Evolutionary conservation across 2,329 filamentous ascomycete species (phyloP).

Genomic region (Orbilia quercus): DNA sequence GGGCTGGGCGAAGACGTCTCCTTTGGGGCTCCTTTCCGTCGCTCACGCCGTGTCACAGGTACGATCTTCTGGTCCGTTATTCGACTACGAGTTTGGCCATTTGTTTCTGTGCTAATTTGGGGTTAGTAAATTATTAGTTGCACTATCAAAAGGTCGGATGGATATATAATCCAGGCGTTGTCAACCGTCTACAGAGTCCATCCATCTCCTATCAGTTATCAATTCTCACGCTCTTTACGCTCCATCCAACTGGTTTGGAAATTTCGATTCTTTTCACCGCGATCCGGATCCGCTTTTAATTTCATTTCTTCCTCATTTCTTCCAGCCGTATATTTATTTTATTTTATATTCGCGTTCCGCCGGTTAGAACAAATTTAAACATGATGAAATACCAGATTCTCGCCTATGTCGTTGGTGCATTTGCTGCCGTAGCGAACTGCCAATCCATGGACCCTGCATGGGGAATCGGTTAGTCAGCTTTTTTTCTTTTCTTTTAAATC

Average conservation of each 20-base stretch:
- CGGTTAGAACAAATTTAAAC: constrained; percentile 27
- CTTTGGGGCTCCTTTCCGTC: constrained; percentile 26
- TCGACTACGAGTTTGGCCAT: constrained; percentile 21
- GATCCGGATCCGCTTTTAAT: constrained; percentile 30
- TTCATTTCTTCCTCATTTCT: not conserved
- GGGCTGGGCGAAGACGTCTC: constrained; percentile 32
- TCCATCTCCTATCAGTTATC: constrained; percentile 12
- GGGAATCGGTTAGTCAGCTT: constrained; percentile 36
- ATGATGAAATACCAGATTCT: constrained; percentile 46
- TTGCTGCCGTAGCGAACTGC: constrained; percentile 31
- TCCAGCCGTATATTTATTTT: not conserved
- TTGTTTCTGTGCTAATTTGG: constrained; percentile 15
- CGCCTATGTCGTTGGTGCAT: constrained; percentile 20
- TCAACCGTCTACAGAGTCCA: not conserved
- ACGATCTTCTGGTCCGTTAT: constrained; percentile 32
- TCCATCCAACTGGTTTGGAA: constrained; percentile 42
- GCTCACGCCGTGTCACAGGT: constrained; percentile 14
- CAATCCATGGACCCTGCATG: constrained; percentile 45
- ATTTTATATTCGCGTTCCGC: constrained; percentile 1
- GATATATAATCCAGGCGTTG: constrained; percentile 28
- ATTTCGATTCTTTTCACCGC: constrained; percentile 26
- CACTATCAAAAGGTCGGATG: constrained; percentile 22
- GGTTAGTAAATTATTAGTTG: too few species aligned
- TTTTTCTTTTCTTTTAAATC: not conserved
- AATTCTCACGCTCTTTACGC: constrained; percentile 27